phyloP scores from a whole-genome alignment of 2,329 filamentous ascomycete genomes.

The Sporothrix inflata region DNA sequence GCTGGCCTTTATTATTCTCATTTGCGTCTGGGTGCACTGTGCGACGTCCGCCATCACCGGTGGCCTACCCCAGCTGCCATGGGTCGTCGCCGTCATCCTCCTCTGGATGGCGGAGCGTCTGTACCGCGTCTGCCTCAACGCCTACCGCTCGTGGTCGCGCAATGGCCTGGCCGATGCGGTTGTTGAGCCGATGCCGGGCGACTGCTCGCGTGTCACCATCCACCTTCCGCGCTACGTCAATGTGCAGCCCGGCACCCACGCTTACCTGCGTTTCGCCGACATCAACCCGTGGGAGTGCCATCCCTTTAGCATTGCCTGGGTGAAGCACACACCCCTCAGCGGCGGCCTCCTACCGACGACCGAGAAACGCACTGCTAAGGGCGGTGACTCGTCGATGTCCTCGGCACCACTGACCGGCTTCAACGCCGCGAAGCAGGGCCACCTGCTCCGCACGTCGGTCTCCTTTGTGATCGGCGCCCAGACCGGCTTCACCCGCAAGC shows the following conservation, averaged over 20 bases:
- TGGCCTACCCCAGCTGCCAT: slow-evolving; percentile 70
- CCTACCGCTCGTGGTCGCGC: slow-evolving; percentile 67
- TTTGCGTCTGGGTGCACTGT: slow-evolving; percentile 79
- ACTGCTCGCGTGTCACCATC: slow-evolving; percentile 71
- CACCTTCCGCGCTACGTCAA: slow-evolving; percentile 67
- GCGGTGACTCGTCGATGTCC: background rate
- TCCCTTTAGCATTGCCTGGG: slow-evolving; percentile 79
- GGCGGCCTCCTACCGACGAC: slow-evolving; percentile 44
- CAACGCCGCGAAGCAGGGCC: slow-evolving; percentile 40
- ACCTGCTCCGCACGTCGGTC: slow-evolving; percentile 57
- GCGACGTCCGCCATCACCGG: slow-evolving; percentile 66
- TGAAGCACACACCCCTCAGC: slow-evolving; percentile 56
- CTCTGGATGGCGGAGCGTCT: slow-evolving; percentile 73
- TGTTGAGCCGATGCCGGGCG: slow-evolving; percentile 70
- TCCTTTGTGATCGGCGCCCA: slow-evolving; percentile 87
- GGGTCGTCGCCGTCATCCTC: slow-evolving; percentile 72
- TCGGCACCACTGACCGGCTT: slow-evolving; percentile 27
- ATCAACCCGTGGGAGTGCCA: slow-evolving; percentile 73
- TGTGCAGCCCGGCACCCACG: slow-evolving; percentile 71
- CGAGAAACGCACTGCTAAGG: slow-evolving; percentile 42
- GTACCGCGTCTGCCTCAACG: slow-evolving; percentile 63
- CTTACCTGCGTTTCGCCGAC: slow-evolving; percentile 71
- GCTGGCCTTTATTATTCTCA: slow-evolving; percentile 68
- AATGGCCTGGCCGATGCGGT: slow-evolving; percentile 65
- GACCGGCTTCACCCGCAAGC: slow-evolving; percentile 81